Evolutionary conservation across 2,329 filamentous ascomycete genomes (phyloP).

Genomic region (Camillea tinctor): DNA sequence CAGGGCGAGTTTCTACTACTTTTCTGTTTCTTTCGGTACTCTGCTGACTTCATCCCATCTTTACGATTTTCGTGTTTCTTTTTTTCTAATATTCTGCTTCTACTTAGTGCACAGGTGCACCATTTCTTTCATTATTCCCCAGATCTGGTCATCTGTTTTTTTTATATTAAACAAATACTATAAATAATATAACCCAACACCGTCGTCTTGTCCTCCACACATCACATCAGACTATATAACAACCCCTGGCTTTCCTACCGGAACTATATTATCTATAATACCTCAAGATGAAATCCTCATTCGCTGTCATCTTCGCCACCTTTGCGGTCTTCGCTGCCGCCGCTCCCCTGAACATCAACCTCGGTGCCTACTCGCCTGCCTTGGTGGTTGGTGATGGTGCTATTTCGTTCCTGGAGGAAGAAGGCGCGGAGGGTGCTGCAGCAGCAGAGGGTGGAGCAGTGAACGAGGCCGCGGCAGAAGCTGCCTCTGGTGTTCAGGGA

Average conservation of each 20-base stretch:
- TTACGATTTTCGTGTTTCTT: slow-evolving; percentile 8
- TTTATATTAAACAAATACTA: neutral
- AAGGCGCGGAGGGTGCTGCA: neutral
- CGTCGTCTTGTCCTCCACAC: neutral
- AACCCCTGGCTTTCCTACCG: neutral
- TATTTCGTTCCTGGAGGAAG: slow-evolving; percentile 39
- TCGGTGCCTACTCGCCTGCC: slow-evolving; percentile 36
- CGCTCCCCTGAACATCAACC: slow-evolving; percentile 36
- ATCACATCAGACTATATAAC: neutral
- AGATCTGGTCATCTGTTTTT: slow-evolving; percentile 19
- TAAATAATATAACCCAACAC: slow-evolving; percentile 2
- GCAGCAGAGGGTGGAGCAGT: slow-evolving; percentile 18
- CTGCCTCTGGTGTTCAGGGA: neutral
- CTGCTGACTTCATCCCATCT: slow-evolving; percentile 14
- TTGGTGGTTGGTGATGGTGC: slow-evolving; percentile 43
- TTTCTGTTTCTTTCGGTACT: slow-evolving; percentile 13
- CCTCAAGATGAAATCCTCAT: slow-evolving; percentile 25
- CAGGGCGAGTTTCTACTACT: slow-evolving; percentile 4
- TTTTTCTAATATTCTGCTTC: slow-evolving; percentile 3
- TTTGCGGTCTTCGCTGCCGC: slow-evolving; percentile 30
- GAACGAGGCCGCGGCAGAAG: slow-evolving; percentile 17
- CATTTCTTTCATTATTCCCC: slow-evolving; percentile 7
- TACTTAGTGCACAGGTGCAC: slow-evolving; percentile 27
- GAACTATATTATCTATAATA: neutral
- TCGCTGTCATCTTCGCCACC: slow-evolving; percentile 29